Evolutionary conservation across 2,329 filamentous ascomycete species (phyloP).

Genomic region (Neophaeococcomyces aloes): DNA sequence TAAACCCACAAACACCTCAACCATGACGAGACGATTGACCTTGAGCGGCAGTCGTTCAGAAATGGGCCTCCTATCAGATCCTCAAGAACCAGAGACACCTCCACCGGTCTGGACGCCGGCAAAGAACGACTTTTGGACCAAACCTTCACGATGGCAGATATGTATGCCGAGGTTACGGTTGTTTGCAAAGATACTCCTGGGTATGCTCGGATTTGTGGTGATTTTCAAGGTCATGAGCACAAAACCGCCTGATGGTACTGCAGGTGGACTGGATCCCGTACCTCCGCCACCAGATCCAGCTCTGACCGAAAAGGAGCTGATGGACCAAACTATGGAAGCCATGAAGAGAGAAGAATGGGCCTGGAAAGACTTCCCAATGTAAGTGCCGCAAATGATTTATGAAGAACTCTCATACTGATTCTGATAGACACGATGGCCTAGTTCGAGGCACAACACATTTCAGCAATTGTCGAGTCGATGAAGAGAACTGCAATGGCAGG

Average conservation of each 20-base stretch:
- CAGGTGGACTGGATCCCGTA: not conserved
- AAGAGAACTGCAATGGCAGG: constrained; percentile 19
- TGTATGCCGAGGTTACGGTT: constrained; percentile 21
- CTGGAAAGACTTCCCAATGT: constrained; percentile 22
- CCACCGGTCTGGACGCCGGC: constrained; percentile 20
- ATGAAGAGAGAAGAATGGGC: constrained; percentile 20
- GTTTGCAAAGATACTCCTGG: constrained; percentile 14
- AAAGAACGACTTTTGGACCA: constrained; percentile 22
- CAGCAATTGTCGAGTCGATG: constrained; percentile 14
- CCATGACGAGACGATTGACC: constrained; percentile 21
- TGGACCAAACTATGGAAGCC: constrained; percentile 15
- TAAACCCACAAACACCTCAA: not conserved
- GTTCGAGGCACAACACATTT: constrained; percentile 19
- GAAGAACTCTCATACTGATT: not conserved
- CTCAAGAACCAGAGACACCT: constrained; percentile 16
- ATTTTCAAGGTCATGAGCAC: constrained; percentile 17
- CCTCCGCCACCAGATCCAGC: constrained; percentile 8
- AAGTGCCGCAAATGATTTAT: constrained; percentile 8
- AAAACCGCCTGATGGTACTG: constrained; percentile 10
- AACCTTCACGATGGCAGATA: constrained; percentile 23
- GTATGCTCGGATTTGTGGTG: constrained; percentile 14
- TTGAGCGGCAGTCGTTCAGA: constrained; percentile 20
- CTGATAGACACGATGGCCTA: constrained; percentile 19
- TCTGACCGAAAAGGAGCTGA: constrained; percentile 7
- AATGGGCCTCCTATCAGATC: constrained; percentile 20